Base-by-base conservation (phyloP, 768 basidiomycete species). In the Terana coerulea region DNA sequence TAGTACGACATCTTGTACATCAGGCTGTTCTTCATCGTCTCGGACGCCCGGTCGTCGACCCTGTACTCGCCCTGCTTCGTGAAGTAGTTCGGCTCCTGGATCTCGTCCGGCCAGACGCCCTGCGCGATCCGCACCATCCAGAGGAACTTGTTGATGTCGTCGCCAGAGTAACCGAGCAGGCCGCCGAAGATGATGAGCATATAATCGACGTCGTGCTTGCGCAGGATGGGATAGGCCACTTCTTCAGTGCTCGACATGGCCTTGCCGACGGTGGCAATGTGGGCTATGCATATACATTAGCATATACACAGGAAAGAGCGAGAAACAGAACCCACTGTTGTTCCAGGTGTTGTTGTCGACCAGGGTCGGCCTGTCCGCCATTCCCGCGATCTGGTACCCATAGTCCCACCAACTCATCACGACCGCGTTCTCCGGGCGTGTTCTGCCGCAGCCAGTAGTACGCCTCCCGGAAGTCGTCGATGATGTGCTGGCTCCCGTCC, bases 361-460 rank as follows among this genome's bases (percentile, higher is more conserved):
- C 59, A 98, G 72, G 1, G 95, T 98, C 12, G 93, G 86, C 39
- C 95, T 75, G 71, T 98, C 94, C 21, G 97, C 95, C 91, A 98
- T 97, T 34, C 97, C 97, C 34, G 97, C 97, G 63, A 98, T 98
- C 69, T 98, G 95, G 67, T 99, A 98, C 25, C 95, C 97, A 59
- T 98, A 99, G 72, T 98, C 97, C 97, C 97, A 98, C 97, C 97
- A 99, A 54, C 88, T 91, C 93, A 95, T 95, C 22, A 98, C 86
- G 28, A 98, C 95, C 5, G 93, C 84, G 54, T 91, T 86, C 67
- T 93, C 75, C 5, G 87, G 78, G n/a, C 2, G 97, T 99, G 72
- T 98, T 99, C 72, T 95, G 88, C 47, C 97, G 78, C 42, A 99
- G 69, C 97, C 97, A 99, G 64, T 98, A 98, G 68, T 99, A 98